Evolutionary conservation across 345 rosid species (phyloP).

Genomic region (Trapa bicornis): DNA sequence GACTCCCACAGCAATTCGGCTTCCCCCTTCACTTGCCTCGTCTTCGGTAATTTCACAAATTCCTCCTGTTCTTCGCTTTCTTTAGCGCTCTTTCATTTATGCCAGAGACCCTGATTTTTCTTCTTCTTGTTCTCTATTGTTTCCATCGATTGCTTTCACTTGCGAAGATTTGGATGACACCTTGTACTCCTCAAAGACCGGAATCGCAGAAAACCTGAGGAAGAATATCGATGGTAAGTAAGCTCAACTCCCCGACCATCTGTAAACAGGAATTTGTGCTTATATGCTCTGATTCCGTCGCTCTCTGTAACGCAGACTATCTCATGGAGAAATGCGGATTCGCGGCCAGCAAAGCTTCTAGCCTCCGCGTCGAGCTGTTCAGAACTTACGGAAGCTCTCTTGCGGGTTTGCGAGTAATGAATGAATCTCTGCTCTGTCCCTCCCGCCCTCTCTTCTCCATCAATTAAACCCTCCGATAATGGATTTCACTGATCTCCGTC

Average conservation of each 20-base stretch:
- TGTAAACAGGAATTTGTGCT: background rate
- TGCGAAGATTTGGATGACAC: conserved; percentile 89
- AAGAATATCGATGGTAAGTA: conserved; percentile 65
- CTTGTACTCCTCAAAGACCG: conserved; percentile 56
- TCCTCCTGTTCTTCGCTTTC: background rate
- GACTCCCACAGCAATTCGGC: conserved; percentile 20
- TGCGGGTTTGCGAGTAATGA: conserved; percentile 73
- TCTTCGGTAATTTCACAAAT: conserved; percentile 40
- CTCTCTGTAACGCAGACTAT: conserved; percentile 30
- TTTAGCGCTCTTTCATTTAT: too few species aligned
- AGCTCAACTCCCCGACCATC: background rate
- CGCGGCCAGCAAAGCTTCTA: conserved; percentile 41
- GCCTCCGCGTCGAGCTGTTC: conserved; percentile 63
- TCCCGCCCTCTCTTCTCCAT: background rate
- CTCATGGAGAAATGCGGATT: conserved; percentile 66
- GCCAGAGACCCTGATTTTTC: background rate
- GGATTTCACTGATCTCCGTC: background rate
- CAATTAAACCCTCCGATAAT: background rate
- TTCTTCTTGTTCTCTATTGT: background rate
- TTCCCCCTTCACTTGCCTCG: conserved; percentile 55
- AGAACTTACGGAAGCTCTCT: conserved; percentile 85
- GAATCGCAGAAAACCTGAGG: conserved; percentile 58
- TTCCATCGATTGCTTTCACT: background rate
- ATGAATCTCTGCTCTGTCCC: background rate
- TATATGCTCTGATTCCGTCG: background rate